Percentiles rank a stretch among this genome's conserved stretches.
phyloP scores from a whole-genome alignment of 2,329 filamentous ascomycete genomes.

The Thielaviopsis cerberus region DNA sequence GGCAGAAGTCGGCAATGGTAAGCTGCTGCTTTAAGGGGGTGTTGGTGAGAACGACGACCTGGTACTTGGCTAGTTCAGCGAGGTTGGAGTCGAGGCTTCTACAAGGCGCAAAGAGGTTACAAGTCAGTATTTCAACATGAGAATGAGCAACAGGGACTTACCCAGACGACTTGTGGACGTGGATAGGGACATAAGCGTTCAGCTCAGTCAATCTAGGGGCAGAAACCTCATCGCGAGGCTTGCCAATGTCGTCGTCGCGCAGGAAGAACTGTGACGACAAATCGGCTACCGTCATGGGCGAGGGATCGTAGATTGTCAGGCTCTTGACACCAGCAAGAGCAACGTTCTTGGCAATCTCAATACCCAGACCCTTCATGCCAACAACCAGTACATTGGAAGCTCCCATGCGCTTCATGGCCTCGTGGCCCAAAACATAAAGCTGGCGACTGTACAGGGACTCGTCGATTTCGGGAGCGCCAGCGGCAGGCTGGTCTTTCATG shows the following conservation, averaged over 20 bases:
- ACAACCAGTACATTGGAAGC: conserved; percentile 86
- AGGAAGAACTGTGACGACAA: conserved; percentile 97
- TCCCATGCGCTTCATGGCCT: conserved; percentile 98
- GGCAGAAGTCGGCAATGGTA: conserved; percentile 77
- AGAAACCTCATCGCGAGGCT: conserved; percentile 72
- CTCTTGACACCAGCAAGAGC: conserved; percentile 97
- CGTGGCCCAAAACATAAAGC: conserved; percentile 52
- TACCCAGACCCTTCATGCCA: conserved; percentile 81
- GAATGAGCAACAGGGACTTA: conserved; percentile 17
- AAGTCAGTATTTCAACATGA: not conserved
- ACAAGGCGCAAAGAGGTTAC: conserved; percentile 14
- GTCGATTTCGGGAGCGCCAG: conserved; percentile 45
- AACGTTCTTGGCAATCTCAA: conserved; percentile 97
- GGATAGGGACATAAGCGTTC: conserved; percentile 87
- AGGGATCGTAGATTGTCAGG: conserved; percentile 78
- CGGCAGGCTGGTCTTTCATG: conserved; percentile 25
- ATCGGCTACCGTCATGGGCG: conserved; percentile 65
- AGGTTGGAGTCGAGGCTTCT: conserved; percentile 55
- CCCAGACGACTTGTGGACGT: conserved; percentile 46
- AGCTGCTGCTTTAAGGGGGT: conserved; percentile 66
- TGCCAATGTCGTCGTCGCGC: conserved; percentile 69
- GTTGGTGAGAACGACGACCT: conserved; percentile 80
- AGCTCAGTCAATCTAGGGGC: conserved; percentile 81
- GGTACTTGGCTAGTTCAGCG: conserved; percentile 70
- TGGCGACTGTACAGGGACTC: conserved; percentile 58